These are phyloP conservation scores for Metarhizium rileyi DNA, from an alignment of 2,329 filamentous ascomycete genomes.

Conservation along the genomic window DNA sequence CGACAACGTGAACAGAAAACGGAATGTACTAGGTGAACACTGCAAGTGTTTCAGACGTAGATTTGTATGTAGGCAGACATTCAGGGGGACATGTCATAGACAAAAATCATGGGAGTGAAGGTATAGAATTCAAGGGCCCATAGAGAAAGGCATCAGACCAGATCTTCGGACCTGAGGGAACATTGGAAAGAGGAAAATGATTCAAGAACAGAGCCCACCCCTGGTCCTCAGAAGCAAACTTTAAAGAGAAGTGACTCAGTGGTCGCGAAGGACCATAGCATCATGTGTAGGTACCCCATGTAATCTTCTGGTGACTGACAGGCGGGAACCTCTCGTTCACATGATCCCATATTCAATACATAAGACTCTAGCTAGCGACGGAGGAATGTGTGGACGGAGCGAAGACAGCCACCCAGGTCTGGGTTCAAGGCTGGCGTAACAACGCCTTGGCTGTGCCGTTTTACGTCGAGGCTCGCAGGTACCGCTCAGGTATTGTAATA, in stretches of 20 bases:
- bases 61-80: neutral
- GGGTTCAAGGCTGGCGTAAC: conserved; percentile 7
- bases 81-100: neutral
- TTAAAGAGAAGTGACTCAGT: neutral
- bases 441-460: neutral
- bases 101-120: neutral
- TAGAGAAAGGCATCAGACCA: neutral
- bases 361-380: conserved; percentile 7
- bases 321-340: conserved; percentile 6
- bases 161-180: neutral
- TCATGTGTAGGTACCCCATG: conserved; percentile 1
- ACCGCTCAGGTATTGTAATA: too few relatives aligned
- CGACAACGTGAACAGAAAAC: neutral
- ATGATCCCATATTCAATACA: conserved; percentile 4
- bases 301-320: conserved; percentile 5
- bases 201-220: conserved; percentile 1
- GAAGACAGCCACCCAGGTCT: conserved; percentile 8
- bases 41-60: neutral
- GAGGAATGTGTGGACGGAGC: neutral
- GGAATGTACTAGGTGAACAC: neutral
- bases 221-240: neutral
- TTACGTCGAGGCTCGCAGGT: too few relatives aligned
- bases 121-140: neutral
- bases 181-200: neutral
- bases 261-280: conserved; percentile 2